Percentiles rank a stretch among this genome's conserved stretches.
Evolutionary conservation across 345 rosid genomes (phyloP).

Genomic region (Eucalyptus brandiana): DNA sequence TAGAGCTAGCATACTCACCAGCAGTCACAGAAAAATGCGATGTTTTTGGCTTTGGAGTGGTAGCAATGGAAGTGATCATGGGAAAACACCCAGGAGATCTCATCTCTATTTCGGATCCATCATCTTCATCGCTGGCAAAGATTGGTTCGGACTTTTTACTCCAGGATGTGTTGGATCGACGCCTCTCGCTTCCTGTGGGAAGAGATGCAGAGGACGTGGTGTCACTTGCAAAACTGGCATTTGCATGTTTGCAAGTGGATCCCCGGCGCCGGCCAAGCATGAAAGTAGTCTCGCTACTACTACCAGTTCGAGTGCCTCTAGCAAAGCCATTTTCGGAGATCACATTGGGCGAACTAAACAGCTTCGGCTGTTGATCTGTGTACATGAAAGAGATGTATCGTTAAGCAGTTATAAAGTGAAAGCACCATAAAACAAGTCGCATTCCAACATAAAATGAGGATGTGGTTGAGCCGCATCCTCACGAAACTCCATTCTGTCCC

Average conservation of each 20-base stretch:
- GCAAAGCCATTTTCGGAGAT: neutral
- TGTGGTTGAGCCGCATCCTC: neutral
- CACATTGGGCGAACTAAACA: neutral
- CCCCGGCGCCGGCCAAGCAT: neutral
- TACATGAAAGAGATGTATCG: neutral
- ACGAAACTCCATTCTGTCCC: neutral
- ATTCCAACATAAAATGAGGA: neutral
- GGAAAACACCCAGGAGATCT: neutral
- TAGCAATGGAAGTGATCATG: neutral
- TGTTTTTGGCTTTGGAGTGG: neutral
- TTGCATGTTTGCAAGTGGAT: neutral
- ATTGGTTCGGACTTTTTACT: neutral
- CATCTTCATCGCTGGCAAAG: neutral
- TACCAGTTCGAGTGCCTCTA: neutral
- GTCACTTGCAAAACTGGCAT: neutral
- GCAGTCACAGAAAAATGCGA: neutral
- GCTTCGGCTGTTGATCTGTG: neutral
- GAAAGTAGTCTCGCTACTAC: neutral
- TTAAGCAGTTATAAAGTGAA: neutral
- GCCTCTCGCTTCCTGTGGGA: neutral
- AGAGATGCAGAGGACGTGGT: neutral
- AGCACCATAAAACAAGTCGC: neutral
- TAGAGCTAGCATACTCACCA: neutral
- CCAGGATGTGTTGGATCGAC: neutral
- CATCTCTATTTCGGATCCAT: neutral